These are phyloP conservation scores for Zygotorulaspora florentina DNA, from an alignment of 805 yeast genomes.

Conservation along the genomic window DNA sequence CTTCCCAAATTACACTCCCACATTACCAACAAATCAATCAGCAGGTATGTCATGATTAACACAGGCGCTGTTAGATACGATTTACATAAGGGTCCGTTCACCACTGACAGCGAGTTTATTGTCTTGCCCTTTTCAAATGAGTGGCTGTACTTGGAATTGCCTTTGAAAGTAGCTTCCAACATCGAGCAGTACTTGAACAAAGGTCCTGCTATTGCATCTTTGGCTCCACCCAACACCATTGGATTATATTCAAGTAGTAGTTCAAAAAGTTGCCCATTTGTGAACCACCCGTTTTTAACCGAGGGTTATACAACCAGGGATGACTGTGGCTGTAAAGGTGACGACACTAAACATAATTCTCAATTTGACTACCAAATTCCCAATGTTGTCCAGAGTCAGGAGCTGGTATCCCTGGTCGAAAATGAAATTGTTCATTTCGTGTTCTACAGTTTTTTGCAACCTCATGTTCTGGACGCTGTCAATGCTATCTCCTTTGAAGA, in stretches of 20 bases:
- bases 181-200: slow-evolving; percentile 56
- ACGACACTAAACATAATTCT: slow-evolving; percentile 68
- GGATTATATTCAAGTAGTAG: neutral
- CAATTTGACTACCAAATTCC: slow-evolving; percentile 62
- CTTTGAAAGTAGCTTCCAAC: slow-evolving; percentile 50
- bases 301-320: slow-evolving; percentile 81
- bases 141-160: slow-evolving; percentile 67
- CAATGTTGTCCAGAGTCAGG: slow-evolving; percentile 60
- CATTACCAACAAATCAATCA: slow-evolving; percentile 27
- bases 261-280: slow-evolving; percentile 22
- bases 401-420: slow-evolving; percentile 17
- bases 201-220: slow-evolving; percentile 27
- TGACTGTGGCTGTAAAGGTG: slow-evolving; percentile 83
- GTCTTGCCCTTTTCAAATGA: slow-evolving; percentile 81
- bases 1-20: slow-evolving; percentile 40
- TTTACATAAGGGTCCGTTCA: slow-evolving; percentile 77
- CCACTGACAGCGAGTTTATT: slow-evolving; percentile 71
- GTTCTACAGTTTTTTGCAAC: slow-evolving; percentile 71
- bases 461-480: slow-evolving; percentile 46
- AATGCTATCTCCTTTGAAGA: slow-evolving; percentile 18
- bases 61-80: slow-evolving; percentile 90
- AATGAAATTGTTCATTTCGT: slow-evolving; percentile 57
- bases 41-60: slow-evolving; percentile 63
- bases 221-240: slow-evolving; percentile 18
- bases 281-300: slow-evolving; percentile 32